Base-by-base conservation (phyloP, 441 rosid genomes). In the Eugenia klotzschiana region DNA sequence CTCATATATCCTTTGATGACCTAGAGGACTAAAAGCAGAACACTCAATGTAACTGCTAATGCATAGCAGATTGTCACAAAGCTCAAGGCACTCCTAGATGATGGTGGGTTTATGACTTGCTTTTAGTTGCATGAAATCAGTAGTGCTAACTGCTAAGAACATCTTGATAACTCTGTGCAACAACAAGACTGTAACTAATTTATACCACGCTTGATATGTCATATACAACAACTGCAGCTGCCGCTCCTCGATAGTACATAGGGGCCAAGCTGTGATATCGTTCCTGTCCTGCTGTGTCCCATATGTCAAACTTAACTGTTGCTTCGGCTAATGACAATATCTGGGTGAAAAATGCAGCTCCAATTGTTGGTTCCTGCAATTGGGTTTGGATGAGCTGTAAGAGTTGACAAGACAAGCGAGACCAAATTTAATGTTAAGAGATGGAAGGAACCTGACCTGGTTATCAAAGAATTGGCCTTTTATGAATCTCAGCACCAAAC, bases 311-410 rank as follows among this genome's bases (percentile, higher is more conserved):
- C 82, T 84, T 84, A 46, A 84, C 85, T 5, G 82, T 84, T 25
- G 82, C 85, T 46, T 84, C 85, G 1, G 54, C 43, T 33, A 84
- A 74, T 10, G 85, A 84, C 82, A 84, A 73, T 50, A 84, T 84
- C 41, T 84, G 85, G 69, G 85, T 84, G 85, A 84, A 84, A 82
- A 84, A 84, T 50, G 85, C 85, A 15, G 85, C 85, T 26, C 85
- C 85, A 10, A 84, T 80, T 5, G 85, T 84, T 11, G 85, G 85
- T 60, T 84, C 85, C 85, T 83, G 79, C 56, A 52, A 12, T 50
- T 5, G 49, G 51, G 29, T 11, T 52, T 11, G 23, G 41, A 29
- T 51, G 50, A 54, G 77, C 22, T 73, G n/a, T 51, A 33, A 73
- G 27, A 18, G 8, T 10, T 69, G 37, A 50, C 33, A 49, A 15